These are phyloP conservation scores for Eutrema japonicum DNA, from an alignment of 345 rosid species.

Conservation along the genomic window DNA sequence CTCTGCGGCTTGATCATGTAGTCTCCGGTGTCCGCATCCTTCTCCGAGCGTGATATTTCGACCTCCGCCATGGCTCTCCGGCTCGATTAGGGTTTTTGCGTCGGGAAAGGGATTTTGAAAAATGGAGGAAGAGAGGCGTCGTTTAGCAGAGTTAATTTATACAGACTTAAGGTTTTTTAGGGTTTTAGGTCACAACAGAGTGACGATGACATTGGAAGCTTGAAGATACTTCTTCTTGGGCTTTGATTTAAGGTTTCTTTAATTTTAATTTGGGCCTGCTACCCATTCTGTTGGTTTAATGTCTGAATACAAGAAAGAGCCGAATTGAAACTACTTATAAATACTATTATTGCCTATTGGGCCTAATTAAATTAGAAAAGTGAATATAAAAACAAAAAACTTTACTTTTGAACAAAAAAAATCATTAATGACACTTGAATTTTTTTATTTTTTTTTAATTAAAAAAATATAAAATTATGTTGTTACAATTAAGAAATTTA, in stretches of 20 bases:
- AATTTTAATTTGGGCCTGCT: not conserved
- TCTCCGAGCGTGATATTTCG: slow-evolving; percentile 63
- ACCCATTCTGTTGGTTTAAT: too few relatives aligned
- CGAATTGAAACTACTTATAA: too few relatives aligned
- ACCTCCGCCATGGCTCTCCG: slow-evolving; percentile 61
- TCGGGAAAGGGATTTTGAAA: not conserved
- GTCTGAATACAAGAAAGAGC: too few relatives aligned
- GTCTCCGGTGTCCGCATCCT: slow-evolving; percentile 45
- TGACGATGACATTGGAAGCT: not conserved
- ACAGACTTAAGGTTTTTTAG: slow-evolving; percentile 20
- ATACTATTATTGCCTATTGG: too few relatives aligned
- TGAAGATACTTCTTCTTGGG: not conserved
- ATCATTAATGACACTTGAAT: too few relatives aligned
- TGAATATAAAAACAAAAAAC: too few relatives aligned
- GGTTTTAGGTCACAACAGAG: slow-evolving; percentile 26
- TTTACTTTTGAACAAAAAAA: too few relatives aligned
- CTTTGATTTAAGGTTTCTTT: not conserved
- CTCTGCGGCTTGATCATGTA: slow-evolving; percentile 88
- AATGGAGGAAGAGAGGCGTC: not conserved
- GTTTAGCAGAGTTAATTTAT: slow-evolving; percentile 12
- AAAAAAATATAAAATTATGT: too few relatives aligned
- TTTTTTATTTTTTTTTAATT: too few relatives aligned
- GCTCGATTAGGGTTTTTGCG: slow-evolving; percentile 13
- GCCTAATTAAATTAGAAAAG: too few relatives aligned
- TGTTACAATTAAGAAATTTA: too few relatives aligned